A percentile compares a stretch with the other conserved stretches of the same genome.
phyloP scores from a whole-genome alignment of 257 asterid genomes.

The Ilex aquifolium region DNA sequence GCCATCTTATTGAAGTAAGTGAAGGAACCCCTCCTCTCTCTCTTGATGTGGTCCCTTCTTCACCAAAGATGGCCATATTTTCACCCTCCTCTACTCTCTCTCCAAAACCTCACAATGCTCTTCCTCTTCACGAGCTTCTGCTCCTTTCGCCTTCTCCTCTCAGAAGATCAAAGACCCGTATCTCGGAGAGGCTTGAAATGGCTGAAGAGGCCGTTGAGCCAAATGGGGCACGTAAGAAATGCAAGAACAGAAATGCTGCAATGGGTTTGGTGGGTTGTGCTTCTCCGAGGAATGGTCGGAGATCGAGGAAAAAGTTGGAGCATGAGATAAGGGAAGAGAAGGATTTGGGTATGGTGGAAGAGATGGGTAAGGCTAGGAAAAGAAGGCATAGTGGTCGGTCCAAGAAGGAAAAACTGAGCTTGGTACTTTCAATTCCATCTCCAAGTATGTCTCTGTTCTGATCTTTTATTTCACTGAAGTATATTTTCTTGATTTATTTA shows the following conservation, averaged over 20 bases:
- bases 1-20: conserved; percentile 35
- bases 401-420: conserved; percentile 43
- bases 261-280: conserved; percentile 21
- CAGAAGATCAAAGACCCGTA: conserved; percentile 45
- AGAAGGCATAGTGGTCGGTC: conserved; percentile 52
- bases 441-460: conserved; percentile 37
- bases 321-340: conserved; percentile 64
- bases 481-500: background rate
- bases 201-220: conserved; percentile 48
- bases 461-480: background rate
- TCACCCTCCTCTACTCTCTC: conserved; percentile 45
- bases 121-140: conserved; percentile 53
- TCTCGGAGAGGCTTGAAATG: conserved; percentile 37
- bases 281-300: conserved; percentile 54
- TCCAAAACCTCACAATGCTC: conserved; percentile 47
- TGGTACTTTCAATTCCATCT: conserved; percentile 31
- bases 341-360: conserved; percentile 55
- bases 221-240: conserved; percentile 34
- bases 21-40: conserved; percentile 48
- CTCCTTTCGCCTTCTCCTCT: conserved; percentile 68
- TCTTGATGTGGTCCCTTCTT: conserved; percentile 67
- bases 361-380: conserved; percentile 53
- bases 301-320: conserved; percentile 61
- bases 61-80: conserved; percentile 52
- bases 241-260: conserved; percentile 37